Conservation (phyloP, 2,329 filamentous ascomycete genomes). For the Rhytidhysteron rufulum region DNA sequence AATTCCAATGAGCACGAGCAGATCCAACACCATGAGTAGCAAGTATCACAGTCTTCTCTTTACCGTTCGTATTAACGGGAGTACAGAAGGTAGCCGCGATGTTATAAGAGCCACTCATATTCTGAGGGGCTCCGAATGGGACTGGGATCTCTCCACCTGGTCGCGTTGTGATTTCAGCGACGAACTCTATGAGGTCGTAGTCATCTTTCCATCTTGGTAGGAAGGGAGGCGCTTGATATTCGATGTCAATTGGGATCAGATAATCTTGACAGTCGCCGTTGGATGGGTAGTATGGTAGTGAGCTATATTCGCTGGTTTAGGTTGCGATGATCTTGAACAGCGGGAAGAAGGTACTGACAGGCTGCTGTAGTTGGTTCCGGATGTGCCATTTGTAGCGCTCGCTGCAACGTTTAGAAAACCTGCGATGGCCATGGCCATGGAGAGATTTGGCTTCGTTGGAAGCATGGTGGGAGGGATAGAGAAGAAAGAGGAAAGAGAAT, state of each 20-base stretch:
- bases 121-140: not conserved
- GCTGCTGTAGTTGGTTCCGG: conserved; percentile 7
- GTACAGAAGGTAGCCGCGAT: conserved; percentile 11
- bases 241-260: not conserved
- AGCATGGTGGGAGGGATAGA: conserved; percentile 4
- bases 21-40: conserved; percentile 31
- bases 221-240: not conserved
- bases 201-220: not conserved
- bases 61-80: conserved; percentile 7
- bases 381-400: conserved; percentile 5
- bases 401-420: conserved; percentile 7
- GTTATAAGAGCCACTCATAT: conserved; percentile 2
- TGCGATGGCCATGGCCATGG: conserved; percentile 11
- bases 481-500: not conserved
- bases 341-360: conserved; percentile 3
- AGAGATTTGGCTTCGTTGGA: conserved; percentile 6
- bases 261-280: not conserved
- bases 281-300: not conserved
- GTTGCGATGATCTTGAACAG: not conserved
- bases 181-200: not conserved
- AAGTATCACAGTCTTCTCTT: conserved; percentile 22
- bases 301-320: not conserved
- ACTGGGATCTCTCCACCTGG: not conserved
- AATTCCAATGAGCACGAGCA: conserved; percentile 31
- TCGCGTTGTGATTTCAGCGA: not conserved